These are phyloP conservation scores for Tylopilus rubrobrunneus DNA, from an alignment of 768 basidiomycete species.

Conservation along the genomic window DNA sequence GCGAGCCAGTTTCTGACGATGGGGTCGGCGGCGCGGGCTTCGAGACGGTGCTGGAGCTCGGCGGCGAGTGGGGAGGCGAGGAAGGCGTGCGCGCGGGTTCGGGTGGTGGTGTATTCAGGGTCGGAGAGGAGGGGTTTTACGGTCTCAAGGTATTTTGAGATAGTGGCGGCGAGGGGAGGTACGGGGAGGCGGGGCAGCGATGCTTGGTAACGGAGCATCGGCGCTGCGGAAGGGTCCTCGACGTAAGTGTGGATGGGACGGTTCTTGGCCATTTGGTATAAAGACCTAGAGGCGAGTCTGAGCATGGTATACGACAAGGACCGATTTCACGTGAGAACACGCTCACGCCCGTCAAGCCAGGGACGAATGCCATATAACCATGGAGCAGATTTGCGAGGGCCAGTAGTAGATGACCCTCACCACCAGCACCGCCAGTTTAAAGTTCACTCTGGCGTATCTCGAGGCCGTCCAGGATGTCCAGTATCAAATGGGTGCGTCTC, in stretches of 20 bases:
- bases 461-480: constrained; percentile 2
- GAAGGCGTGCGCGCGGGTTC: constrained; percentile 61
- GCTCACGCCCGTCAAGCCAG: too few relatives aligned
- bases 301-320: background rate
- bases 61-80: constrained; percentile 62
- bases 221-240: constrained; percentile 52
- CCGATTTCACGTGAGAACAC: too few relatives aligned
- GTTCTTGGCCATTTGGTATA: constrained; percentile 25
- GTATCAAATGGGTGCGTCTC: constrained; percentile 10
- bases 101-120: constrained; percentile 56
- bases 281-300: constrained; percentile 4
- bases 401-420: too few relatives aligned
- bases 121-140: constrained; percentile 73
- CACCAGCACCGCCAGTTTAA: too few relatives aligned
- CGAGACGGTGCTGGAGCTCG: constrained; percentile 74
- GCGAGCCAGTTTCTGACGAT: constrained; percentile 77
- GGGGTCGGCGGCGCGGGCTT: constrained; percentile 65
- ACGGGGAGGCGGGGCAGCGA: constrained; percentile 79
- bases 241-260: constrained; percentile 41
- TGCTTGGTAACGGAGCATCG: constrained; percentile 72
- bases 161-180: constrained; percentile 76
- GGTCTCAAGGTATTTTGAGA: constrained; percentile 84
- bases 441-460: background rate
- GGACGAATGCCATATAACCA: too few relatives aligned
- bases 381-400: too few relatives aligned